Percentiles rank a stretch among this genome's conserved stretches.
phyloP scores from a whole-genome alignment of 192 early-diverging fungal species.

The Entomortierella beljakovae region DNA sequence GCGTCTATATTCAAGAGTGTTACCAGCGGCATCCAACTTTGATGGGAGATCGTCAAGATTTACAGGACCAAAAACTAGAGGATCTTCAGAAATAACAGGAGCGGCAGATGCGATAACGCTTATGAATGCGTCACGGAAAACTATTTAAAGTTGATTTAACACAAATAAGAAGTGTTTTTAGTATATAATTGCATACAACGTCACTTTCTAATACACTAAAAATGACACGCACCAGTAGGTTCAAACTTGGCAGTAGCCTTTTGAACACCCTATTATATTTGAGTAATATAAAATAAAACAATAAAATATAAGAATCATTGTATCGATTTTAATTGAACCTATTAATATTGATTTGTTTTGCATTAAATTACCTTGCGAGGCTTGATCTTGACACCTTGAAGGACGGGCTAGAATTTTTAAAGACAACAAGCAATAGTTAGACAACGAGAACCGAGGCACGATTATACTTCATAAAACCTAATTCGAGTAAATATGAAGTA shows the following conservation, averaged over 20 bases:
- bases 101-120: constrained; percentile 57
- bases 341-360: too few species aligned
- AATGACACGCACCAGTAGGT: constrained; percentile 62
- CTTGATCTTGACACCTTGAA: constrained; percentile 78
- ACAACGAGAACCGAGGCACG: too few species aligned
- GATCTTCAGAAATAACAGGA: too few species aligned
- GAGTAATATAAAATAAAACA: constrained; percentile 7
- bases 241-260: constrained; percentile 75
- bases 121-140: constrained; percentile 72
- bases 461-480: too few species aligned
- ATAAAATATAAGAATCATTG: neutral
- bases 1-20: constrained; percentile 93
- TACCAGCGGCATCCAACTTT: constrained; percentile 83
- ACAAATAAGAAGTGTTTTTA: too few species aligned
- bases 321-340: neutral
- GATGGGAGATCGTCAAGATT: constrained; percentile 80
- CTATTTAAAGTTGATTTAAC: constrained; percentile 21
- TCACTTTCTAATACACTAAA: neutral
- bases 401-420: constrained; percentile 55
- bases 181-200: neutral
- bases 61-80: too few species aligned
- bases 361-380: constrained; percentile 72
- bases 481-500: too few species aligned
- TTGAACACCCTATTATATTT: constrained; percentile 63
- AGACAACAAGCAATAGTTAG: constrained; percentile 1